Evolutionary conservation across 495 filamentous ascomycete genomes (phyloP).

Genomic region (Tuber calosporum): DNA sequence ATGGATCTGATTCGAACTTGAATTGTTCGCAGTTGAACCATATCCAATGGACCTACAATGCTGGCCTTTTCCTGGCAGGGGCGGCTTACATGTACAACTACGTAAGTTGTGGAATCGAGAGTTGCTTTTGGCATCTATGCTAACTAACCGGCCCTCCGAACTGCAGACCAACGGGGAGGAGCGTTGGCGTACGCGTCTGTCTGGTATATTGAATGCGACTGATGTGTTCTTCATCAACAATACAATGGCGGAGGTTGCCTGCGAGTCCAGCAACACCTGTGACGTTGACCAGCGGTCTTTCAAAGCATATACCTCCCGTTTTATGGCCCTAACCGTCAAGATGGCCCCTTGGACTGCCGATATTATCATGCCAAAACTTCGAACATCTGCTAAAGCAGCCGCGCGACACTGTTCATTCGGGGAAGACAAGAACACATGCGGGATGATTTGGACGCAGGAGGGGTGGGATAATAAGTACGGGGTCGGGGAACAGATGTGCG

Average conservation of each 20-base stretch:
- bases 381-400: slow-evolving; percentile 59
- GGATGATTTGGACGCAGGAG: slow-evolving; percentile 53
- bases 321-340: slow-evolving; percentile 63
- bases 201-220: slow-evolving; percentile 54
- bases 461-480: slow-evolving; percentile 55
- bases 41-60: slow-evolving; percentile 61
- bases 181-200: slow-evolving; percentile 26
- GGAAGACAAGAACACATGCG: slow-evolving; percentile 52
- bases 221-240: slow-evolving; percentile 55
- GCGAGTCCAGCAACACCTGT: slow-evolving; percentile 50
- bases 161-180: slow-evolving; percentile 40
- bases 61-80: slow-evolving; percentile 58
- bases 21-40: slow-evolving; percentile 34
- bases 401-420: slow-evolving; percentile 62
- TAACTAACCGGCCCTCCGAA: slow-evolving; percentile 20
- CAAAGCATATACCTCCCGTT: slow-evolving; percentile 78
- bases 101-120: slow-evolving; percentile 19
- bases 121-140: not conserved
- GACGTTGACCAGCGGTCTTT: slow-evolving; percentile 73
- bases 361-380: slow-evolving; percentile 58
- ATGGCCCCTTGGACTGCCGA: slow-evolving; percentile 60
- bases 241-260: slow-evolving; percentile 61
- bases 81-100: slow-evolving; percentile 67
- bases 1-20: slow-evolving; percentile 55
- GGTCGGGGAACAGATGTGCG: slow-evolving; percentile 55